Evolutionary conservation across 169 alveolate genomes (phyloP).

Genomic region (Eimeria falciformis): DNA sequence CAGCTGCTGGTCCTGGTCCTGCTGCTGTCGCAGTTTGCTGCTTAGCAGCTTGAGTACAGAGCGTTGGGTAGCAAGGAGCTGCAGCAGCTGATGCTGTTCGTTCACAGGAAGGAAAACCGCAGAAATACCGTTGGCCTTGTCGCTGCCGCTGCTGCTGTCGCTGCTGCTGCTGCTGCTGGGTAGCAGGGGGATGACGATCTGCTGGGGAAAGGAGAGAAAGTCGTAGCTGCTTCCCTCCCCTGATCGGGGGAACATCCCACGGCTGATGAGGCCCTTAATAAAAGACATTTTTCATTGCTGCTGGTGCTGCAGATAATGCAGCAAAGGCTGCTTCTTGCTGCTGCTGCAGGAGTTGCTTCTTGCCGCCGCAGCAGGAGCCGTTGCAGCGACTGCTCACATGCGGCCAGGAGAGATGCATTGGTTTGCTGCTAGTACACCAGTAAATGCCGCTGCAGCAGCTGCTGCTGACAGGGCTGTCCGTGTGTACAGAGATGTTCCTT

Average conservation of each 20-base stretch:
- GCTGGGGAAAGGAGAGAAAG: slow-evolving; percentile 81
- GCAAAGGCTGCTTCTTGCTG: background rate
- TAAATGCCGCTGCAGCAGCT: background rate
- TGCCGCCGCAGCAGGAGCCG: slow-evolving; percentile 18
- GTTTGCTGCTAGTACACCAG: background rate
- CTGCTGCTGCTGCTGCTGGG: slow-evolving; percentile 48
- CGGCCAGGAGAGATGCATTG: background rate
- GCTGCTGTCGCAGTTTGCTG: background rate
- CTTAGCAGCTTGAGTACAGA: background rate
- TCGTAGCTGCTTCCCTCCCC: slow-evolving; percentile 84
- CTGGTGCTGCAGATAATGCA: slow-evolving; percentile 12
- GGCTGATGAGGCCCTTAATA: slow-evolving; percentile 75
- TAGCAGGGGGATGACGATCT: slow-evolving; percentile 79
- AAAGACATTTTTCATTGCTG: slow-evolving; percentile 41
- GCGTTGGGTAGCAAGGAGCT: slow-evolving; percentile 27
- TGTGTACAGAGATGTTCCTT: too few relatives aligned
- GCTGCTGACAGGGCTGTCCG: too few relatives aligned
- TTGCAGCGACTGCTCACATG: background rate
- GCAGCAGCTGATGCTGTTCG: slow-evolving; percentile 38
- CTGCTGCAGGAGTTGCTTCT: background rate
- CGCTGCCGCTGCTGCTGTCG: background rate
- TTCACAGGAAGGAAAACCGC: slow-evolving; percentile 27
- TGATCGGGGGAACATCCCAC: slow-evolving; percentile 83
- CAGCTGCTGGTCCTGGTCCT: background rate
- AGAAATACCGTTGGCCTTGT: slow-evolving; percentile 39